Base-by-base conservation (phyloP, 805 yeast genomes). In the Starmerella floris region DNA sequence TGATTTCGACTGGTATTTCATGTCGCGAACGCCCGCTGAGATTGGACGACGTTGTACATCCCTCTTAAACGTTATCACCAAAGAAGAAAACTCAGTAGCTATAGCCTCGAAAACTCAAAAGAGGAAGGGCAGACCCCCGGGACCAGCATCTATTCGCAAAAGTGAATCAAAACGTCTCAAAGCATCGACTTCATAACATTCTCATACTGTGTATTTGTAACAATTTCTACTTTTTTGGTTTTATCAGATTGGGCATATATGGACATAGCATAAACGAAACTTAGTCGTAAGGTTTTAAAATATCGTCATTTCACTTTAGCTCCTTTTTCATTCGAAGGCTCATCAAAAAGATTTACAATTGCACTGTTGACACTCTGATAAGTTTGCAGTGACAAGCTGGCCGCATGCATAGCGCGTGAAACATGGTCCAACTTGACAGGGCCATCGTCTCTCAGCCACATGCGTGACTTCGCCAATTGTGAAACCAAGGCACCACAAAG, bases 1-100 rank as follows among this genome's bases (percentile, higher is more conserved):
- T 62, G 75, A 83, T 52, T 79, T 83, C 57, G 95, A 88, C 61
- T 85, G 79, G 65, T 85, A 80, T 62, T 73, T 91, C 58, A 81
- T 79, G 55, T 77, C 85, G 35, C 70, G 95, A 53, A 76, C 82
- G 3, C 69, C 83, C 0, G 66, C 74, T 1, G 98, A 91, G 58
- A 65, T 91, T 28, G 72, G 82, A 3, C 73, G 97, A 60, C 71
- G 98, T 51, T 80, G 94, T 51, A 71, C 74, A 32, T 82, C 95
- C 1, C 65, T 88, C 51, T 65, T 91, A 43, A 74, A 77, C 11
- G 76, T 85, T 53, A 69, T 91, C 31, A 72, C 78, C 41, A 74
- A 77, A 52, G 98, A 91, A 58, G 63, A 66, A 41, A 79, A 74
- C 46, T 63, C 65, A 6, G 20, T 39, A 2, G 30, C 32, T 15